Base-by-base conservation (phyloP, 2,329 filamentous ascomycete species). In the Monosporascus ibericus region DNA sequence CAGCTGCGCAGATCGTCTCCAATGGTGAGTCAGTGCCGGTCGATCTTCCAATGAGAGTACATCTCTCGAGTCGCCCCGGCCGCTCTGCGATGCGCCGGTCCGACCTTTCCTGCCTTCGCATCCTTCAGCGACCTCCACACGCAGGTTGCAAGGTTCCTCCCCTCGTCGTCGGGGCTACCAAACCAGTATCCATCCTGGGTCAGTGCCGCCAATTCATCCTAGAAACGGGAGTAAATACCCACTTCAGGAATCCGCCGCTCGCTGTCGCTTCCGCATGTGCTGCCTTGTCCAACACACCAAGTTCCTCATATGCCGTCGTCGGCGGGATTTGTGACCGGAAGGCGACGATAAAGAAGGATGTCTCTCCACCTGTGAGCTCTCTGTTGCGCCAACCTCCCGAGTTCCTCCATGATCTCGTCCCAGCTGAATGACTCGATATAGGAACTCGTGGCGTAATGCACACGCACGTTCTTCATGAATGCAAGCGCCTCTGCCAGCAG, bases 181-280 rank as follows among this genome's bases (percentile, higher is more conserved):
- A 95, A 96, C 90, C 92, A 96, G 70, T 96, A 96, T 69, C 82
- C 85, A 58, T 47, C 44, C 18, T 34, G 40, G 54, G 59, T 65
- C 46, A 65, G 58, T 61, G 48, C 51, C 51, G 50, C 56, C 30
- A 5, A 34, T 14, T 5, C 44, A 53, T 48, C 54, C 54, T 58
- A 17, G 59, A 57, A 42, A 25, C 25, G 14, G 42, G 25, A 34
- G 25, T 52, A 25, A 20, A 38, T 20, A 18, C 76, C 65, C 71
- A 84, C 81, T 95, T 95, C 65, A 96, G 72, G 65, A 96, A 80
- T 0, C 90, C 90, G 6, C 91, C 91, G 62, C 84, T 88, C 39
- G 79, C 79, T 18, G 85, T 86, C 14, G 92, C 92, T 68, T 96
- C 91, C 24, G 81, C 77, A 67, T 96, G 91, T 6, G 88, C 88